Base-by-base conservation (phyloP, 352 stramenopile species). In the Pythium monospermum region DNA sequence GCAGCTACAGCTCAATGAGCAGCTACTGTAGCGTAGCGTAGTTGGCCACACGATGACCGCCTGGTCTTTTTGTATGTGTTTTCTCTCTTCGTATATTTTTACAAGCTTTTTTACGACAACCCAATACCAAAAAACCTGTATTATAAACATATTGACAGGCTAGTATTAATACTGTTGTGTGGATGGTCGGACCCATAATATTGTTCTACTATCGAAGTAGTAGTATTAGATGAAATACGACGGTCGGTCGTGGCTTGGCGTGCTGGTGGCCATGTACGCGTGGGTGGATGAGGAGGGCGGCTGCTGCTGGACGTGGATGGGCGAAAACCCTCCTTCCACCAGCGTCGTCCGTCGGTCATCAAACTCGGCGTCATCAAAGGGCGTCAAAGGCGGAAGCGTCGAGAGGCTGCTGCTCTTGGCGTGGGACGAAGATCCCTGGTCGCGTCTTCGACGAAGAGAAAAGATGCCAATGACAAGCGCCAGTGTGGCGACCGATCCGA, bases 171-270 rank as follows among this genome's bases (percentile, higher is more conserved):
- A n/a, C n/a, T n/a, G n/a, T n/a, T n/a, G n/a, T n/a, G n/a, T n/a
- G n/a, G n/a, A n/a, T n/a, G n/a, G n/a, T n/a, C n/a, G n/a, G n/a
- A n/a, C n/a, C n/a, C n/a, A n/a, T n/a, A n/a, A n/a, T n/a, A n/a
- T n/a, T n/a, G n/a, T n/a, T n/a, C n/a, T n/a, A n/a, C n/a, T n/a
- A n/a, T n/a, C n/a, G n/a, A n/a, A n/a, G n/a, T n/a, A n/a, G n/a
- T n/a, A n/a, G n/a, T n/a, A n/a, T n/a, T 35, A 61, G 4, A 61
- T 36, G n/a, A 49, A 55, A 37, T 49, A 61, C 28, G 53, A 61
- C 15, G 33, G 37, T 44, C 38, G 36, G 26, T 61, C 53, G 45
- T 49, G 31, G 23, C 53, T 31, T 4, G 53, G 53, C n/a, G 53
- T 46, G 15, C 18, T 21, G 22, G 37, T 27, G 30, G 43, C 25